A percentile compares a stretch with the other conserved stretches of the same genome.
These are phyloP conservation scores for Comarum palustre DNA, from an alignment of 306 rosid genomes.

Conservation along the genomic window DNA sequence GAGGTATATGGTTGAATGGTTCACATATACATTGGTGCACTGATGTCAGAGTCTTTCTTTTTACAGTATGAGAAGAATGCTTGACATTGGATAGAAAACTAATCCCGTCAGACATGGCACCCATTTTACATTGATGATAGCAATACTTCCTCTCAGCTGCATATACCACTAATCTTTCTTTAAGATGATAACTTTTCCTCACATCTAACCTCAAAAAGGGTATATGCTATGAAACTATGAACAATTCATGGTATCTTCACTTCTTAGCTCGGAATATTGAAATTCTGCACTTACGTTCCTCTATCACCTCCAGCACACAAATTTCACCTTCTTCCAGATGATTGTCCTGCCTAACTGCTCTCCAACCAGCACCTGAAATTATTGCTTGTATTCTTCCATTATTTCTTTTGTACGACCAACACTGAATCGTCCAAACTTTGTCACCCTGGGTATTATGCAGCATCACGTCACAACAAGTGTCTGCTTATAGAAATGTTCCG, in stretches of 20 bases:
- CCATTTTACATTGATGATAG: neutral
- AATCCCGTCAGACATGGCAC: neutral
- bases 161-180: neutral
- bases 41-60: neutral
- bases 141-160: neutral
- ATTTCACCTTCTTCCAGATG: conserved; percentile 13
- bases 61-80: neutral
- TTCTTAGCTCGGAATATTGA: conserved; percentile 1
- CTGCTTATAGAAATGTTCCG: conserved; percentile 5
- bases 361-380: conserved; percentile 23
- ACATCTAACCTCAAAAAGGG: neutral
- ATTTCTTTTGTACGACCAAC: neutral
- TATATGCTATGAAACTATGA: neutral
- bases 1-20: neutral
- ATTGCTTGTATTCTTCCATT: neutral
- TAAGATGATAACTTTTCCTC: neutral
- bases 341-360: conserved; percentile 24
- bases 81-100: neutral
- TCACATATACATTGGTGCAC: neutral
- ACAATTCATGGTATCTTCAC: neutral
- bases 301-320: conserved; percentile 21
- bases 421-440: conserved; percentile 21
- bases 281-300: conserved; percentile 2
- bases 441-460: neutral
- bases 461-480: neutral